Base-by-base conservation (phyloP, 2,329 filamentous ascomycete species). In the Incumbomyces lentus region DNA sequence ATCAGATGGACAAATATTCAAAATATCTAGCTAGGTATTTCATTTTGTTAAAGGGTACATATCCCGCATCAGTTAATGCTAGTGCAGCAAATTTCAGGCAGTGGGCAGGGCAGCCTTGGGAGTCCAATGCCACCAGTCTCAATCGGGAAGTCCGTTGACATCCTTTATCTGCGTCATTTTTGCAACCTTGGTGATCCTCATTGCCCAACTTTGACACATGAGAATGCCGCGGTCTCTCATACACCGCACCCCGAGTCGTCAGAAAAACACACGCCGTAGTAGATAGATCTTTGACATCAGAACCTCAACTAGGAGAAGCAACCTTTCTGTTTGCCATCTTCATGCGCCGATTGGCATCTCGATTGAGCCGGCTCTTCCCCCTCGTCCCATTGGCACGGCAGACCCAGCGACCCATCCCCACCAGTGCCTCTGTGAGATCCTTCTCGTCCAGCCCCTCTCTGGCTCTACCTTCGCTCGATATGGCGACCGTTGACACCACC, bases 401-500 rank as follows among this genome's bases (percentile, higher is more conserved):
- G 16, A 13, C 12, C 10, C 41, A 44, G n/a, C 16, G 3, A 13
- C 41, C 41, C 16, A 29, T 29, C 6, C 16, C 17, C 8, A 44
- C 41, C 18, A 26, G 31, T 37, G 52, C 54, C 49, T 59, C 58
- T 14, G 50, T 61, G 30, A 61, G 64, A 51, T 60, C 60, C 35
- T 69, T 69, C 53, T 68, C 66, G 22, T 57, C 55, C 52, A 64
- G 63, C 37, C 53, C 58, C 37, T 56, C 59, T 35, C 58, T 64
- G 49, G 63, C 58, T 52, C 58, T 64, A 49, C 64, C 58, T 52
- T 53, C 60, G 36, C 48, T 69, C 65, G 74, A 80, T 30, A 93
- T 92, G 85, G 84, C 79, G 61, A 79, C 76, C 44, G 81, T 94
- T 55, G 73, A 92, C 66, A 95, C 89, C 31, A 79, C 81, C 46